These are phyloP conservation scores for Aspergillus clavatus DNA, from an alignment of 2,329 filamentous ascomycete species.

Conservation along the genomic window DNA sequence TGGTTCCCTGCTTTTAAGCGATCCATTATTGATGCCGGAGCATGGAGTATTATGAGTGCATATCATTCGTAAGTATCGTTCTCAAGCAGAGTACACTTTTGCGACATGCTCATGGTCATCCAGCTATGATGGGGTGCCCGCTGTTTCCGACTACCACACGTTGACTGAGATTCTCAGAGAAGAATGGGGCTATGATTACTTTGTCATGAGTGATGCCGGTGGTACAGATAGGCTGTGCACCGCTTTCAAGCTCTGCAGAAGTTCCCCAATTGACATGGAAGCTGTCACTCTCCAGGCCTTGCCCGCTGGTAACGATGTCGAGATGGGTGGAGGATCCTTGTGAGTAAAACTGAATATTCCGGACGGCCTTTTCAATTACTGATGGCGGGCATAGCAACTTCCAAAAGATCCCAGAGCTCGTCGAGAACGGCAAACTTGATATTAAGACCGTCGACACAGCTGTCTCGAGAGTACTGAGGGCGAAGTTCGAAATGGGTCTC, in stretches of 20 bases:
- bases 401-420: conserved; percentile 60
- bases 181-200: conserved; percentile 71
- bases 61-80: conserved; percentile 58
- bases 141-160: conserved; percentile 60
- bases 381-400: conserved; percentile 47
- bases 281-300: conserved; percentile 61
- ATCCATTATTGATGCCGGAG: conserved; percentile 65
- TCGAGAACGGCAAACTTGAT: conserved; percentile 57
- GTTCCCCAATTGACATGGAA: conserved; percentile 58
- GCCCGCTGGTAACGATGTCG: conserved; percentile 64
- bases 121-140: conserved; percentile 65
- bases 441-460: conserved; percentile 59
- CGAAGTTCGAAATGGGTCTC: conserved; percentile 65
- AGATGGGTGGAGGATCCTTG: conserved; percentile 72
- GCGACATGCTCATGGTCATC: too few relatives aligned
- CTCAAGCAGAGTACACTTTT: too few relatives aligned
- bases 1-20: conserved; percentile 60
- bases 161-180: conserved; percentile 64
- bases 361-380: not conserved
- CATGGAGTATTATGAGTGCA: conserved; percentile 66
- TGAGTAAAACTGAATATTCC: conserved; percentile 13
- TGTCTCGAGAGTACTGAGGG: conserved; percentile 59
- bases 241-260: conserved; percentile 60
- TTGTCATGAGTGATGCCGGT: conserved; percentile 61
- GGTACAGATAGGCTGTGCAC: conserved; percentile 64